Evolutionary conservation across 2,329 filamentous ascomycete genomes (phyloP).

Genomic region (Microdochium paspali): DNA sequence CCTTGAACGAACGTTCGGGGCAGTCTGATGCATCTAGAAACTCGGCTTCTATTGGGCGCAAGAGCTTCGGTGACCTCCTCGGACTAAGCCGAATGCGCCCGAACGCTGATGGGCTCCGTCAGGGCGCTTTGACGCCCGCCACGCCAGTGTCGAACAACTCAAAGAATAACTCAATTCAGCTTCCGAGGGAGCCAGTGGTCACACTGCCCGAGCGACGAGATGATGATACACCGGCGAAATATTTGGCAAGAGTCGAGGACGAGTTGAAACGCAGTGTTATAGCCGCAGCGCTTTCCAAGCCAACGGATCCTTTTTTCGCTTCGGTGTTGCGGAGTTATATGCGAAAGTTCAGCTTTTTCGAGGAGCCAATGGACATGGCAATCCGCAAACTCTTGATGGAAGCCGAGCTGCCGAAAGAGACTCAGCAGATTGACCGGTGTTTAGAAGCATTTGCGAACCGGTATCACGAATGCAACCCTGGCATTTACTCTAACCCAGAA

Average conservation of each 20-base stretch:
- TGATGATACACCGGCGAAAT: constrained; percentile 83
- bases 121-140: constrained; percentile 58
- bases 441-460: constrained; percentile 91
- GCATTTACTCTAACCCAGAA: constrained; percentile 82
- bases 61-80: constrained; percentile 87
- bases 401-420: constrained; percentile 91
- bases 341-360: constrained; percentile 89
- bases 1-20: constrained; percentile 53
- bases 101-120: constrained; percentile 64
- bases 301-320: constrained; percentile 72
- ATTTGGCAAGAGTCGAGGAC: constrained; percentile 75
- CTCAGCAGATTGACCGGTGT: constrained; percentile 93
- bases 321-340: constrained; percentile 89
- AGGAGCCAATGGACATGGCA: constrained; percentile 96
- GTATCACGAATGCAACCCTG: constrained; percentile 97
- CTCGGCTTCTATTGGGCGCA: constrained; percentile 82
- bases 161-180: constrained; percentile 74
- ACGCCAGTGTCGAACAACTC: constrained; percentile 64
- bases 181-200: constrained; percentile 60
- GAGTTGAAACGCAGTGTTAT: constrained; percentile 73
- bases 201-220: constrained; percentile 68
- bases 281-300: constrained; percentile 76
- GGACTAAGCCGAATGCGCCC: constrained; percentile 70
- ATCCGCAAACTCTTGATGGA: constrained; percentile 94
- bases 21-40: constrained; percentile 36